Percentiles rank a stretch among this genome's conserved stretches.
phyloP scores from a whole-genome alignment of 768 basidiomycete species.

The Artomyces pyxidatus region DNA sequence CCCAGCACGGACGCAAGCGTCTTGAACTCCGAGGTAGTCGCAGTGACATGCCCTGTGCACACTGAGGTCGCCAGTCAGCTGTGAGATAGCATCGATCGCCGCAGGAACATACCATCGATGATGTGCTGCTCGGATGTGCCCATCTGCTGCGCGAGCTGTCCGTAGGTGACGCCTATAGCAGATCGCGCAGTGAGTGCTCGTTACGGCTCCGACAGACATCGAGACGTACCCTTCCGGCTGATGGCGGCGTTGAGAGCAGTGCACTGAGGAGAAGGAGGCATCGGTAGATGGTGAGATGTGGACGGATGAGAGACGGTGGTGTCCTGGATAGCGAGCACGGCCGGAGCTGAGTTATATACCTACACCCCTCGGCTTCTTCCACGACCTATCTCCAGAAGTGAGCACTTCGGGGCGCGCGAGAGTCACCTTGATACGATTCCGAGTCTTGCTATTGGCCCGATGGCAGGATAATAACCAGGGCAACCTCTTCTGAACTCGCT shows the following conservation, averaged over 20 bases:
- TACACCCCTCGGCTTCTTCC: no score
- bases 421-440: no score
- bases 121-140: slow-evolving; percentile 40
- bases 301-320: slow-evolving; percentile 1
- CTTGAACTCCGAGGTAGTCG: slow-evolving; percentile 43
- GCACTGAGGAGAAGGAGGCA: slow-evolving; percentile 50
- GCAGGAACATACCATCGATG: slow-evolving; percentile 35
- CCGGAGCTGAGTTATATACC: no score
- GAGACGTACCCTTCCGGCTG: slow-evolving; percentile 38
- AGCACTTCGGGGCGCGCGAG: no score
- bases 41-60: slow-evolving; percentile 33
- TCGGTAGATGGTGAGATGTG: slow-evolving; percentile 17
- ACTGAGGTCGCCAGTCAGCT: slow-evolving; percentile 27
- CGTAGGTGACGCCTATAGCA: slow-evolving; percentile 47
- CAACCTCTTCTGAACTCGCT: no score
- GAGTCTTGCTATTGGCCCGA: no score
- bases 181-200: no score
- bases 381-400: no score
- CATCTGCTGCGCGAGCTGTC: slow-evolving; percentile 38
- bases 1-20: slow-evolving; percentile 35
- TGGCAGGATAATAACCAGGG: no score
- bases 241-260: slow-evolving; percentile 48
- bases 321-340: no score
- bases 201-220: no score
- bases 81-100: neutral